Conservation (phyloP, 2,329 filamentous ascomycete genomes). For the Colletotrichum lupini region DNA sequence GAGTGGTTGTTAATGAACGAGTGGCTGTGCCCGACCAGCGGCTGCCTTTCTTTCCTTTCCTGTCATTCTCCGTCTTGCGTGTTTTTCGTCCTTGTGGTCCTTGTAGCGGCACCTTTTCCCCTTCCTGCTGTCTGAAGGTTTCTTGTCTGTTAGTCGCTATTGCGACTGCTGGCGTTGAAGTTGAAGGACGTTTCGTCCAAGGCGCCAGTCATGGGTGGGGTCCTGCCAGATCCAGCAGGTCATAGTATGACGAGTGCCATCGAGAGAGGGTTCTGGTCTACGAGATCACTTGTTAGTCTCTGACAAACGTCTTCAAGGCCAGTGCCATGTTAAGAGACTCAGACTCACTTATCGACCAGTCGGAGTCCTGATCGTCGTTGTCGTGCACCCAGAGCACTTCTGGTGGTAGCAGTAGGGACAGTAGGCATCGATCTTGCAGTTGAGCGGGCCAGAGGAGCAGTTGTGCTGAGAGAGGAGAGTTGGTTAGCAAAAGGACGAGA, state of each 20-base stretch:
- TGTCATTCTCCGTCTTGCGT: not conserved
- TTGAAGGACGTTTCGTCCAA: not conserved
- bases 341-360: not conserved
- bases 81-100: not conserved
- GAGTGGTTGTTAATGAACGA: not conserved
- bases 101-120: not conserved
- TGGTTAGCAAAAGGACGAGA: not conserved
- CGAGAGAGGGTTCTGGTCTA: not conserved
- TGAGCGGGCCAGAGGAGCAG: not conserved
- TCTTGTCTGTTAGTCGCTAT: not conserved
- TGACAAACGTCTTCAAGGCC: not conserved
- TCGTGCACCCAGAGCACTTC: not conserved
- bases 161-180: not conserved
- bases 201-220: not conserved
- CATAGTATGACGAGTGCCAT: not conserved
- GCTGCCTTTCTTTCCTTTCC: not conserved
- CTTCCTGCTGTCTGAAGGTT: not conserved
- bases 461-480: not conserved
- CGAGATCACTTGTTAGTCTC: not conserved
- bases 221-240: not conserved
- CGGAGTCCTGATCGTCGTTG: not conserved
- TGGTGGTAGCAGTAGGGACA: not conserved
- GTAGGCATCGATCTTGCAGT: not conserved
- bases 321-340: not conserved
- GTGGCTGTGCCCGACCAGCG: not conserved